phyloP scores from a whole-genome alignment of 768 basidiomycete species.

The Chalciporus pseudorubinellus region DNA sequence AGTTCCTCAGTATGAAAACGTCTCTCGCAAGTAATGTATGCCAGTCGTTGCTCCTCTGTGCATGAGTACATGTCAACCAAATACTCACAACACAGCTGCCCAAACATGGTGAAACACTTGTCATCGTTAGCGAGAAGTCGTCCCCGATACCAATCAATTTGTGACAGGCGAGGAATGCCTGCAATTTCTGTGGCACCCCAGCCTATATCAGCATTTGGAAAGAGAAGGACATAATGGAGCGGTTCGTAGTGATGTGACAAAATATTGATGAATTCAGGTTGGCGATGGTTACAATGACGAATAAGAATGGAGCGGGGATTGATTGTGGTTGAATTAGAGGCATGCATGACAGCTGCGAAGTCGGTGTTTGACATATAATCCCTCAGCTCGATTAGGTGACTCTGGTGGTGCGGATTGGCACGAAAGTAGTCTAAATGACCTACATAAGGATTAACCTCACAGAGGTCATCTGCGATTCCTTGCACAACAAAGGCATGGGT shows the following conservation, averaged over 20 bases:
- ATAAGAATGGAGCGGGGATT: neutral
- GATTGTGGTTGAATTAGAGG: neutral
- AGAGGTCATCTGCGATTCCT: neutral
- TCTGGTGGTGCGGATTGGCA: too few relatives aligned
- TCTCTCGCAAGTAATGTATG: conserved; percentile 30
- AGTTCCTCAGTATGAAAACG: neutral
- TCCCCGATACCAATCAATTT: conserved; percentile 35
- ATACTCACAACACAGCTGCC: conserved; percentile 34
- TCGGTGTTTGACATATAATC: neutral
- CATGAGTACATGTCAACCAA: conserved; percentile 40
- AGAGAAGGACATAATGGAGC: conserved; percentile 32
- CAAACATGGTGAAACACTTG: conserved; percentile 33
- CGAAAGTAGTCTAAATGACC: neutral
- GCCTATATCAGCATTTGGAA: conserved; percentile 29
- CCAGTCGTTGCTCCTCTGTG: conserved; percentile 31
- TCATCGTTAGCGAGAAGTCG: conserved; percentile 33
- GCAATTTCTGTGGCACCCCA: conserved; percentile 26
- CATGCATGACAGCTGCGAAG: neutral
- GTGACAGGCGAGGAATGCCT: conserved; percentile 21
- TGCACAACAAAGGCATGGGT: neutral
- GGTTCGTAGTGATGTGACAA: conserved; percentile 2
- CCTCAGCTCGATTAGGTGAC: neutral
- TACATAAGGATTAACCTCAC: neutral
- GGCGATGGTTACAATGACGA: neutral
- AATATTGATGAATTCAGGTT: neutral